These are phyloP conservation scores for Diplodia sapinea DNA, from an alignment of 2,329 filamentous ascomycete species.

Conservation along the genomic window DNA sequence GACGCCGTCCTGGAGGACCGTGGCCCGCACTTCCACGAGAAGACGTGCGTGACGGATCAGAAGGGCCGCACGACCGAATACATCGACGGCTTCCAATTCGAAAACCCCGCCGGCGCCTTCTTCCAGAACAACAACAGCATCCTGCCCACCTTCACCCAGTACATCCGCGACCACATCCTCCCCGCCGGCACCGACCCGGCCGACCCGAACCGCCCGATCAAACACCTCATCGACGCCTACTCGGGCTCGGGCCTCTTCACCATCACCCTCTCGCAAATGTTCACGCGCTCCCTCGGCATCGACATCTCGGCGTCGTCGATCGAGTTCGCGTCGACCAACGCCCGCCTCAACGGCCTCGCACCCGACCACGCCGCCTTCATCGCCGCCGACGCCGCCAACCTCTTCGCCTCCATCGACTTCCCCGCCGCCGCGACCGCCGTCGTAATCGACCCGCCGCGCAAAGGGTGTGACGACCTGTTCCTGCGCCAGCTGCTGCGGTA, in stretches of 20 bases:
- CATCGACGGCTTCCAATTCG: constrained; percentile 81
- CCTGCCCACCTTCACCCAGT: constrained; percentile 81
- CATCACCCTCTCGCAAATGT: constrained; percentile 84
- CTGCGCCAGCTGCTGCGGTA: constrained; percentile 79
- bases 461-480: constrained; percentile 89
- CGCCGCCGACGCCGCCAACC: constrained; percentile 80
- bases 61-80: constrained; percentile 87
- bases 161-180: constrained; percentile 80
- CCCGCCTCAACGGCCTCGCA: constrained; percentile 73
- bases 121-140: constrained; percentile 99
- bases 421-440: constrained; percentile 83
- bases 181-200: constrained; percentile 46
- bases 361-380: constrained; percentile 78
- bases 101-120: constrained; percentile 90
- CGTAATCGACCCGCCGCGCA: constrained; percentile 95
- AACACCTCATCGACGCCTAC: constrained; percentile 95
- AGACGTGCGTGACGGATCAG: constrained; percentile 86
- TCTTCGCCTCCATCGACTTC: constrained; percentile 80
- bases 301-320: constrained; percentile 86
- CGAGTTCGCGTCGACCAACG: constrained; percentile 77
- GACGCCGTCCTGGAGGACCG: constrained; percentile 53
- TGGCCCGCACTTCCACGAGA: constrained; percentile 73
- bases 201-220: constrained; percentile 55
- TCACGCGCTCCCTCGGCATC: constrained; percentile 82
- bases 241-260: constrained; percentile 97